Conservation (phyloP, 345 rosid genomes). For the Viola odorata region DNA sequence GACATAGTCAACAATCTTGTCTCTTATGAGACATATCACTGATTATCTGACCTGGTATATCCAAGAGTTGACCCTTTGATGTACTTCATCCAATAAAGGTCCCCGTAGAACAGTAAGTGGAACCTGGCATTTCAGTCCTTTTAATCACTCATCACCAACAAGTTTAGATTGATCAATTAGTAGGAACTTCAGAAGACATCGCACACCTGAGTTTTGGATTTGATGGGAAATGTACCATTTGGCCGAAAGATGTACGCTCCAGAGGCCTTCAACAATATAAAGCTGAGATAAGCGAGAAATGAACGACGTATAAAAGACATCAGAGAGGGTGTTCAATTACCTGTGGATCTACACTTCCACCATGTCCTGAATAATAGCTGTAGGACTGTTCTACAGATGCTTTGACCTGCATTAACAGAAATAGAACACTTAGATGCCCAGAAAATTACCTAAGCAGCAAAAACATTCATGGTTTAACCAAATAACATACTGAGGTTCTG, state of each 20-base stretch:
- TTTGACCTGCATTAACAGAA: slow-evolving; percentile 10
- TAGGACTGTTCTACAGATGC: slow-evolving; percentile 53
- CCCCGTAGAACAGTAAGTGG: slow-evolving; percentile 62
- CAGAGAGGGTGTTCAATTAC: slow-evolving; percentile 21
- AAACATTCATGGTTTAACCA: not conserved
- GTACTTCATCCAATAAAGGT: slow-evolving; percentile 81
- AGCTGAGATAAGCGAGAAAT: slow-evolving; percentile 1
- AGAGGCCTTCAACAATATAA: slow-evolving; percentile 53
- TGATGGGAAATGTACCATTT: slow-evolving; percentile 43
- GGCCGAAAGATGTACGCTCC: slow-evolving; percentile 98
- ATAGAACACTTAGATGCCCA: too few relatives aligned
- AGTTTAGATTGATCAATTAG: not conserved
- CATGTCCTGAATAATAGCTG: slow-evolving; percentile 72
- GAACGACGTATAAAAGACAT: not conserved
- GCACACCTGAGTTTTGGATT: slow-evolving; percentile 15
- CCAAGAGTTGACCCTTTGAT: slow-evolving; percentile 67
- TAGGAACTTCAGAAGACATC: not conserved
- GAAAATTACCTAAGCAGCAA: too few relatives aligned
- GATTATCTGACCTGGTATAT: slow-evolving; percentile 60
- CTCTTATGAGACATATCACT: not conserved
- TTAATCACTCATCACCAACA: slow-evolving; percentile 2
- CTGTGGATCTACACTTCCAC: slow-evolving; percentile 80
- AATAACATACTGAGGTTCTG: slow-evolving; percentile 42
- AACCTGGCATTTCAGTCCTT: slow-evolving; percentile 31
- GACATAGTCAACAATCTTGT: too few relatives aligned